These are phyloP conservation scores for Hydnomerulius pinastri DNA, from an alignment of 768 basidiomycete genomes.

Conservation along the genomic window DNA sequence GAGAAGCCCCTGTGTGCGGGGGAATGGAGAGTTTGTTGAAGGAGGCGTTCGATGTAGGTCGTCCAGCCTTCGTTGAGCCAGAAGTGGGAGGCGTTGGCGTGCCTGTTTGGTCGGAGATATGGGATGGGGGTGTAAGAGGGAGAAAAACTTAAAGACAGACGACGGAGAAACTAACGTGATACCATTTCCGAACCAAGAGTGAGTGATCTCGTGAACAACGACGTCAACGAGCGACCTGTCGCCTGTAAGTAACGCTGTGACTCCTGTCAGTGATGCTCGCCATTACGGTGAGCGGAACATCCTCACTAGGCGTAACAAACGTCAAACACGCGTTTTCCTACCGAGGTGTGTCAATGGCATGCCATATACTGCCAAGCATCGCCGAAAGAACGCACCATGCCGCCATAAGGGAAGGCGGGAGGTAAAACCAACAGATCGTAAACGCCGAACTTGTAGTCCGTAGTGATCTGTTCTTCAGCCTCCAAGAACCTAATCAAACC, in stretches of 20 bases:
- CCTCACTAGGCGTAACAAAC: conserved; percentile 83
- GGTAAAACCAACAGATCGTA: conserved; percentile 89
- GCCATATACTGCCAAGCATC: too few species aligned
- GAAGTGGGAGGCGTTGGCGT: conserved; percentile 74
- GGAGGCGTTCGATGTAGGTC: conserved; percentile 85
- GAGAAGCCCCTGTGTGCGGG: conserved; percentile 80
- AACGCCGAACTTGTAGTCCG: conserved; percentile 79
- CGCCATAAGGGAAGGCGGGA: conserved; percentile 90
- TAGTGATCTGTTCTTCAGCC: conserved; percentile 68
- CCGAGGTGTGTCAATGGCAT: too few species aligned
- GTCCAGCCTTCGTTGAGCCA: conserved; percentile 96
- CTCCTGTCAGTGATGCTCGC: background rate
- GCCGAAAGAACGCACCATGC: too few species aligned
- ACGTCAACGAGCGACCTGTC: conserved; percentile 88
- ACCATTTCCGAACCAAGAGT: conserved; percentile 92
- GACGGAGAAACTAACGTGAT: conserved; percentile 55
- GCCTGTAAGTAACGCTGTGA: conserved; percentile 73
- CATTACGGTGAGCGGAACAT: background rate
- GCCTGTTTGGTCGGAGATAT: conserved; percentile 41
- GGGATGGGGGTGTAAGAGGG: too few species aligned
- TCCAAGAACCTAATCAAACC: conserved; percentile 80
- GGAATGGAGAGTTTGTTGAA: conserved; percentile 69
- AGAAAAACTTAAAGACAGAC: background rate
- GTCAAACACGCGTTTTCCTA: conserved; percentile 88
- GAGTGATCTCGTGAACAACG: conserved; percentile 83